Base-by-base conservation (phyloP, 2,329 filamentous ascomycete species). In the Colletotrichum filicis region DNA sequence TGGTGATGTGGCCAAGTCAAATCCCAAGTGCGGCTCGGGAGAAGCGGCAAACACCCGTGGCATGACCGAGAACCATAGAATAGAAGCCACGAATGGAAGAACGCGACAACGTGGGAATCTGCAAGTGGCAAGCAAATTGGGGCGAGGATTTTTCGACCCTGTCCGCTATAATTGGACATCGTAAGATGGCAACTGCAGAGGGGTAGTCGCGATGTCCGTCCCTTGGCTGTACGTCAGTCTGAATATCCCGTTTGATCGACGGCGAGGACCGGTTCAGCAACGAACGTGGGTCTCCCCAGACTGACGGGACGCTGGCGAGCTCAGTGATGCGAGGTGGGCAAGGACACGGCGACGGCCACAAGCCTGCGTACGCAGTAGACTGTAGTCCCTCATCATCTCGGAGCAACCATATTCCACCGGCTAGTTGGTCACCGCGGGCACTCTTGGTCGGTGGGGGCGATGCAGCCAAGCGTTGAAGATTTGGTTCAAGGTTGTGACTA, bases 231-330 rank as follows among this genome's bases (percentile, higher is more conserved):
- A 63, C n/a, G 52, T 55, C 62, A 53, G 71, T 72, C 71, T 66
- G 68, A 56, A 66, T 28, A 32, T n/a, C 52, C 8, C n/a, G 71
- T 74, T 66, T 74, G 71, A 72, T 74, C 71, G 71, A 68, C 71
- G 26, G 42, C 58, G 57, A 63, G 68, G 62, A 73, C 71, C 62
- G 63, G 58, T 63, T 59, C 62, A 74, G 49, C 62, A 63, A 24
- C 26, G 22, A 66, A 52, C 32, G 55, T 62, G 61, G 71, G 56
- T 52, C 66, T 42, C 56, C 66, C 66, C 66, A 66, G 66, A 65
- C 71, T 37, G 56, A 57, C 56, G 71, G 66, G 66, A 56, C 35
- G 55, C 49, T 37, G 53, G 28, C 28, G 35, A 35, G 61, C 62
- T 12, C 62, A 52, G 52, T 56, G 55, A 67, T 71, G 14, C 37